phyloP scores from a whole-genome alignment of 2,329 filamentous ascomycete species.

The Biscogniauxia mediterranea region DNA sequence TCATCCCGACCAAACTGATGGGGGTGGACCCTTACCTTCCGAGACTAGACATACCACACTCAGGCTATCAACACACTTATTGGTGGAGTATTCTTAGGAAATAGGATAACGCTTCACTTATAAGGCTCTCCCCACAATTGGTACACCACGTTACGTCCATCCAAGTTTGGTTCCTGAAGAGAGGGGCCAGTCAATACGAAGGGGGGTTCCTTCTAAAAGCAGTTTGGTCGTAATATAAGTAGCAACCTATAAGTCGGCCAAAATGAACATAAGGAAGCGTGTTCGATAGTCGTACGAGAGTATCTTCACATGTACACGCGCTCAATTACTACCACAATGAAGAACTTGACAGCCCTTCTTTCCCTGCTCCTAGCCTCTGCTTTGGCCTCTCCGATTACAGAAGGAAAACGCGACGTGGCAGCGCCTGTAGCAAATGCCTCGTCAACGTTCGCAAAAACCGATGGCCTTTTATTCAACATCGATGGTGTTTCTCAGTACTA shows the following conservation, averaged over 20 bases:
- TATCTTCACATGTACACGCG: neutral
- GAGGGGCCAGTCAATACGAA: neutral
- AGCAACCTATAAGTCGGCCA: neutral
- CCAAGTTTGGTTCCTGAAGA: neutral
- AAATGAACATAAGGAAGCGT: neutral
- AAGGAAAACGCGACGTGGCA: neutral
- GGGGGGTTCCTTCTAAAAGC: neutral
- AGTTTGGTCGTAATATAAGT: neutral
- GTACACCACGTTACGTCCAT: neutral
- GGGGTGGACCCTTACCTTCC: neutral
- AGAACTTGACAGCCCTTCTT: neutral
- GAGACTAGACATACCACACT: neutral
- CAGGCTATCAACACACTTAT: neutral
- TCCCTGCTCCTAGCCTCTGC: neutral
- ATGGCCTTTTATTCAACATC: conserved; percentile 37
- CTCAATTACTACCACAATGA: neutral
- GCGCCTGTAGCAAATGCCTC: conserved; percentile 8
- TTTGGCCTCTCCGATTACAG: neutral
- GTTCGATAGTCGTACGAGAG: neutral
- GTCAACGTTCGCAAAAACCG: conserved; percentile 21
- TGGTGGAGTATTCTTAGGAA: neutral
- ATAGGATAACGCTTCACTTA: neutral
- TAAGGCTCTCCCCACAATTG: neutral
- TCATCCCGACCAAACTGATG: neutral
- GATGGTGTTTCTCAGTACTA: conserved; percentile 44